A percentile compares a stretch with the other conserved stretches of the same genome.
Conservation (phyloP, 2,329 filamentous ascomycete genomes). For the Fusarium begoniae region DNA sequence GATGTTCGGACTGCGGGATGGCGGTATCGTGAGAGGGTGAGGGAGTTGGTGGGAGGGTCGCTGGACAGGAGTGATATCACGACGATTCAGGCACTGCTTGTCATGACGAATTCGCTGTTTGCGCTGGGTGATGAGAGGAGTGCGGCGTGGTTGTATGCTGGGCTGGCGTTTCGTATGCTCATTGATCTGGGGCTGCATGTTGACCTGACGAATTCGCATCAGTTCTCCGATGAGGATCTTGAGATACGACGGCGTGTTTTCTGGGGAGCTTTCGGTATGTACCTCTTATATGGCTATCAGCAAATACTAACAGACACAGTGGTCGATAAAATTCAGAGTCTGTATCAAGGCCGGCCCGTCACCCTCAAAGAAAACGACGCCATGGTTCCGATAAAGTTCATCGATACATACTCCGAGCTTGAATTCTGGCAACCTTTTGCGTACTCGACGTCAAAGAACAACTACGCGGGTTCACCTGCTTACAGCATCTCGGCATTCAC, state of each 20-base stretch:
- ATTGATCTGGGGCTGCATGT: conserved; percentile 56
- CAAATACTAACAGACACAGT: not conserved
- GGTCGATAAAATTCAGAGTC: conserved; percentile 61
- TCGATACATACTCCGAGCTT: conserved; percentile 62
- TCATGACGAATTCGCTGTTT: conserved; percentile 62
- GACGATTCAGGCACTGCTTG: conserved; percentile 62
- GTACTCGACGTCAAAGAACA: conserved; percentile 4
- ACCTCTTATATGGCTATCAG: rapidly evolving
- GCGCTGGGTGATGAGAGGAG: conserved; percentile 60
- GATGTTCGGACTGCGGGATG: conserved; percentile 60
- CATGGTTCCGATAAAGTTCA: conserved; percentile 57
- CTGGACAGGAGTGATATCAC: conserved; percentile 61
- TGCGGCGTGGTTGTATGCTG: conserved; percentile 64
- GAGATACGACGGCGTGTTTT: conserved; percentile 37
- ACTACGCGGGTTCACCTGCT: conserved; percentile 42
- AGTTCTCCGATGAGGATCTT: conserved; percentile 18
- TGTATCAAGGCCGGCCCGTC: conserved; percentile 64
- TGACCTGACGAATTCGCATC: conserved; percentile 12
- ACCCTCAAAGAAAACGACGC: conserved; percentile 57
- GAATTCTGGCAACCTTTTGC: conserved; percentile 60
- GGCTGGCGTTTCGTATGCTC: conserved; percentile 55
- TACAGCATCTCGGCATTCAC: conserved; percentile 38
- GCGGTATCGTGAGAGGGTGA: conserved; percentile 56
- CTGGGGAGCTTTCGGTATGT: conserved; percentile 32
- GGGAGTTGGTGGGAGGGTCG: conserved; percentile 55